Conservation (phyloP, 176 grass and related monocot genomes). For the Paspalum vaginatum region DNA sequence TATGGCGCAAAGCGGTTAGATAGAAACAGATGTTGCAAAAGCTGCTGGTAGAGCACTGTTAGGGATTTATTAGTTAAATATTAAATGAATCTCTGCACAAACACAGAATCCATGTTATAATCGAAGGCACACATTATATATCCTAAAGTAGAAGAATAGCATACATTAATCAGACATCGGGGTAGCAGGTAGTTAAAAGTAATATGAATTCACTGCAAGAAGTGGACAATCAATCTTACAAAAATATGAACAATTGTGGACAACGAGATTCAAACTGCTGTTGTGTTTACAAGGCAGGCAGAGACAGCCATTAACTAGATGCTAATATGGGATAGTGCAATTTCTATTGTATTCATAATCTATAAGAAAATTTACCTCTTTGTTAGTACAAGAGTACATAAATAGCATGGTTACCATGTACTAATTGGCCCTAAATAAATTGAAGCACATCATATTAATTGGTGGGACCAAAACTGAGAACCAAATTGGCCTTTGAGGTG, state of each 20-base stretch:
- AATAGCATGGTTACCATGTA: not conserved
- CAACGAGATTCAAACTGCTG: constrained; percentile 3
- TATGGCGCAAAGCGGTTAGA: constrained; percentile 45
- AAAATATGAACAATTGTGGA: not conserved
- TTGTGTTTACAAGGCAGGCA: constrained; percentile 13
- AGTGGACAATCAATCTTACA: not conserved
- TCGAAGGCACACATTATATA: not conserved
- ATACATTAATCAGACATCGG: not conserved
- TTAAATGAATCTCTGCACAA: constrained; percentile 26
- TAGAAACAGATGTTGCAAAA: constrained; percentile 31
- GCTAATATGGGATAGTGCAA: not conserved
- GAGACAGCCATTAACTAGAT: not conserved
- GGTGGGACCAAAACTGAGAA: constrained; percentile 15
- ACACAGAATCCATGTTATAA: not conserved
- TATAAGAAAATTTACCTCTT: not conserved
- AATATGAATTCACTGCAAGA: not conserved
- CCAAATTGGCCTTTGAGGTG: not conserved
- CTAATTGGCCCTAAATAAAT: constrained; percentile 11
- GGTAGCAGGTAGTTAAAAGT: not conserved
- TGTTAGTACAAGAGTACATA: not conserved
- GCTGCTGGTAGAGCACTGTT: not conserved
- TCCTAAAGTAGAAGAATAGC: not conserved
- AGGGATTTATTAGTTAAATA: constrained; percentile 16
- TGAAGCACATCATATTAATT: constrained; percentile 4
- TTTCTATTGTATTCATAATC: not conserved